Evolutionary conservation across 768 basidiomycete genomes (phyloP), one percentile per base, ranked within the genome.

Genomic region (Jaapia argillacea): DNA sequence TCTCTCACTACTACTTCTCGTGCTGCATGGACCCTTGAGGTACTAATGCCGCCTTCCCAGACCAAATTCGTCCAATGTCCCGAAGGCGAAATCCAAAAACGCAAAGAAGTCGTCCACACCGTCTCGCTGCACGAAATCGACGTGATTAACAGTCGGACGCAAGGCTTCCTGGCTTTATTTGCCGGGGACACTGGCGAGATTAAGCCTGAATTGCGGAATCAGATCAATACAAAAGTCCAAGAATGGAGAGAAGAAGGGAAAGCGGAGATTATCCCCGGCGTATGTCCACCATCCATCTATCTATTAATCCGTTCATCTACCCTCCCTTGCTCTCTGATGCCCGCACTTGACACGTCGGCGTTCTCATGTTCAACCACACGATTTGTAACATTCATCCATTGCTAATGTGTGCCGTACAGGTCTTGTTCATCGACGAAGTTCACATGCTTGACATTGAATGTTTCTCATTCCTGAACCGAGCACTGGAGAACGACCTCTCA

Each of bases 381-480:
- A 39, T 18, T 12, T 5, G 3, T 42, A 45, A 2, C 42, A 12
- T 22, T 51, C 16, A 27, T 33, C 28, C 36, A 40, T 6, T 51
- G 35, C 24, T 31, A 13, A 35, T 45, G 13, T 16, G 40, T 44
- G 25, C 35, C 24, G 16, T 31, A 10, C 53, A 93, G 89, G 89
- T 96, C n/a, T 70, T 96, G 10, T 97, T 97, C 70, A 96, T 97
- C 53, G 94, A 98, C 63, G 94, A 97, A 66, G 94, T 97, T 10
- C 94, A 98, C 71, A 99, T 99, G 94, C 81, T 99, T 51, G 94
- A 99, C 61, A 97, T 99, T 49, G 94, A 98, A 60, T 97, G 94
- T 58, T 98, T 98, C 71, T 96, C 93, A 5, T 99, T 93, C 74
- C 71, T 99, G 47, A 99, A 99, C 60, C 80, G 94, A 25, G 94